Percentiles rank a stretch among this genome's conserved stretches.
phyloP scores from a whole-genome alignment of 2,329 filamentous ascomycete genomes.

The Hypoxylon sp. region DNA sequence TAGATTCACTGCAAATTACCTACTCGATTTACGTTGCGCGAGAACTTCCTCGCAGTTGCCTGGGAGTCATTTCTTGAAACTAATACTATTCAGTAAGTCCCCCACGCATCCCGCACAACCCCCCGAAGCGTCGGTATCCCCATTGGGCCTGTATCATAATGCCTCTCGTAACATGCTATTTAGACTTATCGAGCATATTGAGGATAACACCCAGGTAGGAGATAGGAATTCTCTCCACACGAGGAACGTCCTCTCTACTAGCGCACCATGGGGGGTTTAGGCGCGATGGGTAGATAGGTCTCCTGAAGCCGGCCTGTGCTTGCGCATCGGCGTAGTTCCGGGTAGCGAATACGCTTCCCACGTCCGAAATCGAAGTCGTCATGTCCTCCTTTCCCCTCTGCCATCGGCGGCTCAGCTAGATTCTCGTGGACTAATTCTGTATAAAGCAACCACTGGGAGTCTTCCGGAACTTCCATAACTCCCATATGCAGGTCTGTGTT shows the following conservation, averaged over 20 bases:
- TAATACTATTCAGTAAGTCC: neutral
- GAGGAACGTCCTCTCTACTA: neutral
- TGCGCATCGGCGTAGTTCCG: neutral
- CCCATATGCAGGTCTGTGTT: neutral
- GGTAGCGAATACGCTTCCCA: neutral
- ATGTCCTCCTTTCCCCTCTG: neutral
- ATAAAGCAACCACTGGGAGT: neutral
- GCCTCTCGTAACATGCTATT: neutral
- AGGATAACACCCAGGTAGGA: neutral
- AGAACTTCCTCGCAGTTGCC: neutral
- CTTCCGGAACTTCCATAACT: neutral
- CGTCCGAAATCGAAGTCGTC: no score
- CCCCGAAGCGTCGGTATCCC: slow-evolving; percentile 16
- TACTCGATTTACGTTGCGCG: neutral
- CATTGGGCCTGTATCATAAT: neutral
- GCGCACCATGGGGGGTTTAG: neutral
- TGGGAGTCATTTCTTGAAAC: neutral
- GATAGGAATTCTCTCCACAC: neutral
- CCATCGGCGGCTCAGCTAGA: neutral
- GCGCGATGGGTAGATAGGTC: neutral
- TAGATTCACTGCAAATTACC: neutral
- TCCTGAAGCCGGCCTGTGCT: neutral
- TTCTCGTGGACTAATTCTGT: neutral
- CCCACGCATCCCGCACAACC: slow-evolving; percentile 1
- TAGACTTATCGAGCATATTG: neutral